These are phyloP conservation scores for Solanum lycopersicoides DNA, from an alignment of 257 asterid genomes.

Conservation along the genomic window DNA sequence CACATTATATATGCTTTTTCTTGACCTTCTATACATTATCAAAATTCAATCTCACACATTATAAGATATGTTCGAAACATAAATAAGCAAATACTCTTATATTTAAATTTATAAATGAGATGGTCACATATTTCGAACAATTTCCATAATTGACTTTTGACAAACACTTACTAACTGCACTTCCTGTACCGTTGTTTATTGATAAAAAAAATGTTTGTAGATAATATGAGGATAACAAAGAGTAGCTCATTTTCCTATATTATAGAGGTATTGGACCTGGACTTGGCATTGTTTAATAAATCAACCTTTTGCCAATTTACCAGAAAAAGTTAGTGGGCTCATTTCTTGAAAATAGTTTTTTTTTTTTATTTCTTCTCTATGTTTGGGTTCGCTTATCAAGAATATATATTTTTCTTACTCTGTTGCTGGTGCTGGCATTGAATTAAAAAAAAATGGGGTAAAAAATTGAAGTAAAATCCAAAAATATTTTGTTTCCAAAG, in stretches of 20 bases:
- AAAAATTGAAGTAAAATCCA: not conserved
- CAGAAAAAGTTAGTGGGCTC: conserved; percentile 8
- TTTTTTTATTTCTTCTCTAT: not conserved
- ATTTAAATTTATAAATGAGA: not conserved
- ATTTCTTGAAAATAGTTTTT: not conserved
- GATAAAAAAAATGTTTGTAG: not conserved
- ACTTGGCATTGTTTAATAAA: conserved; percentile 7
- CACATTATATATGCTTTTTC: too few relatives aligned
- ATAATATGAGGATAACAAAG: not conserved
- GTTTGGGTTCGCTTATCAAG: not conserved
- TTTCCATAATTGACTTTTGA: not conserved
- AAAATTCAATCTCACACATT: too few relatives aligned
- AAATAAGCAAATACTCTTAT: not conserved
- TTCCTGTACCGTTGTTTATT: conserved; percentile 1
- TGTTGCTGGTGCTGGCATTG: too few relatives aligned
- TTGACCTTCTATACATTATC: not conserved
- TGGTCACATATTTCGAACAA: accelerated
- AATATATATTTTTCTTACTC: not conserved
- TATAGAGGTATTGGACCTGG: conserved; percentile 27
- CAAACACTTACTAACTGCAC: not conserved
- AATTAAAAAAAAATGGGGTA: too few relatives aligned
- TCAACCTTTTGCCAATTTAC: conserved; percentile 4
- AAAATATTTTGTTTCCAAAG: not conserved
- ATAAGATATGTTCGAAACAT: accelerated
- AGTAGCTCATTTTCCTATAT: not conserved